Conservation (phyloP, 345 rosid species). For the Salix viminalis region DNA sequence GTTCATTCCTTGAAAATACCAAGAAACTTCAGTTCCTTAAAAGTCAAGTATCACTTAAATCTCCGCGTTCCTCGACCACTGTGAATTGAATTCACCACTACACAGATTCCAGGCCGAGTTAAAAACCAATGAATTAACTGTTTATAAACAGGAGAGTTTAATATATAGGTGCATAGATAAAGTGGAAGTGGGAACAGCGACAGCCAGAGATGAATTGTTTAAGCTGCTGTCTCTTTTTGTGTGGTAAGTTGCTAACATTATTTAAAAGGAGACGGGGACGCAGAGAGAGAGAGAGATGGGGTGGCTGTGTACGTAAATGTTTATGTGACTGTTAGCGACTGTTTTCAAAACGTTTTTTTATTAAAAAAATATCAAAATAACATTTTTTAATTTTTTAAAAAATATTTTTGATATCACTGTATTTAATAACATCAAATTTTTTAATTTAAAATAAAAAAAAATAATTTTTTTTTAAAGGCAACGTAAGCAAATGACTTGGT, state of each 20-base stretch:
- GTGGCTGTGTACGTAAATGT: not conserved
- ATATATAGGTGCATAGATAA: not conserved
- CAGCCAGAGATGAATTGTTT: not conserved
- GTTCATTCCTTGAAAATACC: slow-evolving; percentile 21
- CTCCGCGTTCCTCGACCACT: slow-evolving; percentile 4
- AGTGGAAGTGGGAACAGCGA: not conserved
- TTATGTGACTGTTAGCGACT: not conserved
- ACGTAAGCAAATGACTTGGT: no score
- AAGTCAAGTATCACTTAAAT: not conserved
- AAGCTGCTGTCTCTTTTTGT: not conserved
- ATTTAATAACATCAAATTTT: no score
- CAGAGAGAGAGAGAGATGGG: not conserved
- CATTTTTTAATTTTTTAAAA: no score
- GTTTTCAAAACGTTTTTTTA: no score
- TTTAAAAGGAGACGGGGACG: not conserved
- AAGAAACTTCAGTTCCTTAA: slow-evolving; percentile 13
- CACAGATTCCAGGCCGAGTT: slow-evolving; percentile 8
- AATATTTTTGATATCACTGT: no score
- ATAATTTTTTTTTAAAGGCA: no score
- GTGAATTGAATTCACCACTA: slow-evolving; percentile 2
- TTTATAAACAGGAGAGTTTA: not conserved
- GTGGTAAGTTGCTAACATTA: not conserved
- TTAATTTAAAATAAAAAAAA: no score
- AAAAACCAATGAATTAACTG: not conserved
- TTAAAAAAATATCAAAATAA: no score